Base-by-base conservation (phyloP, 108 stramenopile species). In the Fragilaria radians region DNA sequence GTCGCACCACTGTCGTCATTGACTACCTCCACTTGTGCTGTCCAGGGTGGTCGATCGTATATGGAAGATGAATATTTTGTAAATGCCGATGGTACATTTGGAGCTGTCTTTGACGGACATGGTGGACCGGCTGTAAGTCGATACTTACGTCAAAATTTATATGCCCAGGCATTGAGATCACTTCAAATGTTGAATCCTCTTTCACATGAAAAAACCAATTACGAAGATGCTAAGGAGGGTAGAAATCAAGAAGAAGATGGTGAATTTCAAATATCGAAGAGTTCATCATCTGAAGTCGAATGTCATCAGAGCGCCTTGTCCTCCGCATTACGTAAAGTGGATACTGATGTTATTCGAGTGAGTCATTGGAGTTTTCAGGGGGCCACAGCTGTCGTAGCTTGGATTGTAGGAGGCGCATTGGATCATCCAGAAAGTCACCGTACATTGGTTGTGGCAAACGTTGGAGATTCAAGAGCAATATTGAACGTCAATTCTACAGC, bases 101-200 rank as follows among this genome's bases (percentile, higher is more conserved):
- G 71, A 45, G 95, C 89, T 21, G 95, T 96, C 4, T 97, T 97
- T 70, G 97, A 98, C 65, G 97, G 97, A 2, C 97, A 98, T 64
- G 97, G 97, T 30, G 93, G 94, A 9, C 58, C 47, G 29, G 79
- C 86, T 18, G 94, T 97, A 1, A 83, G 87, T 23, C 67, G 69
- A 1, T 97, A 90, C 62, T 64, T 91, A 23, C 52, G 80, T 26
- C 78, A 91, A 58, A 91, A 95, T 65, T 53, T 97, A 14, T 83
- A 82, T 48, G 87, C 77, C 4, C 73, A 77, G 47, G n/a, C n/a
- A n/a, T n/a, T n/a, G n/a, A n/a, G n/a, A n/a, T n/a, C n/a, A n/a
- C 60, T 84, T 1, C 82, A 85, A 67, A 78, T 78, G 5, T 63
- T 68, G 27, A 61, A 74, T 48, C 68, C 80, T 58, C 22, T 29